Conservation (phyloP, 129 eudicot species). For the Artemisia annua region DNA sequence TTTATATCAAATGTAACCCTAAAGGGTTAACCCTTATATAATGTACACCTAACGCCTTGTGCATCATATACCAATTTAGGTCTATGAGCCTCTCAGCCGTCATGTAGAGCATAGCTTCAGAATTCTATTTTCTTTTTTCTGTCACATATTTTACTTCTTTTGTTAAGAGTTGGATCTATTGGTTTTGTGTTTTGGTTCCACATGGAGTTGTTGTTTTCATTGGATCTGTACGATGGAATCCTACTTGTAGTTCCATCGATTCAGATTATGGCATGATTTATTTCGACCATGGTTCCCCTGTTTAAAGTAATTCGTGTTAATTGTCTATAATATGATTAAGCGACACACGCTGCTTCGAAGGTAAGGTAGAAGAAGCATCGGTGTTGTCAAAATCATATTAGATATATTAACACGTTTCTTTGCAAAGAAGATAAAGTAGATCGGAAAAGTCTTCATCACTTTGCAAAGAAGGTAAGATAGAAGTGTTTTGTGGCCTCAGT, state of each 20-base stretch:
- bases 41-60: no score
- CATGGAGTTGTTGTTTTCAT: neutral
- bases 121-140: neutral
- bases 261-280: neutral
- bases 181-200: neutral
- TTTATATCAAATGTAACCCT: no score
- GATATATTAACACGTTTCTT: no score
- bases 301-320: slow-evolving; percentile 2
- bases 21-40: no score
- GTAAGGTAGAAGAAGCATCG: slow-evolving; percentile 26
- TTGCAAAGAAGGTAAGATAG: no score
- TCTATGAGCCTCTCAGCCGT: neutral
- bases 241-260: neutral
- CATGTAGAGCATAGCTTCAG: neutral
- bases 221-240: neutral
- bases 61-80: no score
- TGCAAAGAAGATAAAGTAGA: slow-evolving; percentile 3
- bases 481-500: no score
- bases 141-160: neutral
- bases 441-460: no score
- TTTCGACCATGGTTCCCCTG: slow-evolving; percentile 14
- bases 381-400: neutral
- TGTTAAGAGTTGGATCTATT: neutral
- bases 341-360: neutral
- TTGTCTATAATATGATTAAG: neutral